These are phyloP conservation scores for Lachancea lanzarotensis DNA, from an alignment of 805 yeast genomes.

Conservation along the genomic window DNA sequence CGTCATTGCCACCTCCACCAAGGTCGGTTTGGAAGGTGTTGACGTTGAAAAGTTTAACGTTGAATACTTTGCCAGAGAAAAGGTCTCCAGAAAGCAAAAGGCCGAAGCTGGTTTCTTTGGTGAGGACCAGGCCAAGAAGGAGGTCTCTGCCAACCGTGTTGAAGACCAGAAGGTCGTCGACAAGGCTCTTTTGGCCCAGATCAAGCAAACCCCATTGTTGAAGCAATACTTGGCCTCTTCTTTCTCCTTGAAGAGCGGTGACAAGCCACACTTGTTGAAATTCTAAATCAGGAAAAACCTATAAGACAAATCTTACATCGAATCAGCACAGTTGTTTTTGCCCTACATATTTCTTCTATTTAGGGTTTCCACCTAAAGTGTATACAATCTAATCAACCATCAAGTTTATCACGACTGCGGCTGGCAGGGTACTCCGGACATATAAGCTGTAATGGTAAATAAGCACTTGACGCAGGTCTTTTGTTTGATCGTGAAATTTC, in stretches of 20 bases:
- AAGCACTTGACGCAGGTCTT: too few relatives aligned
- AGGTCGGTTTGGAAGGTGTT: conserved; percentile 70
- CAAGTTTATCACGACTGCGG: conserved; percentile 4
- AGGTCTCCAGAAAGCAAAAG: conserved; percentile 72
- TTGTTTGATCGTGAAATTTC: too few relatives aligned
- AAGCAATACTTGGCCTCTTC: conserved; percentile 93
- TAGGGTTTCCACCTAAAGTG: conserved; percentile 10
- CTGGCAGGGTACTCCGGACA: too few relatives aligned
- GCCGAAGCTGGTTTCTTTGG: conserved; percentile 91
- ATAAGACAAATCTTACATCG: conserved; percentile 61
- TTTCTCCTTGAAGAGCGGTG: conserved; percentile 97
- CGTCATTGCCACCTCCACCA: conserved; percentile 97
- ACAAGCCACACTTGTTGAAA: conserved; percentile 96
- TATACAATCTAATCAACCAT: conserved; percentile 11
- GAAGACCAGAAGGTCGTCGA: conserved; percentile 96
- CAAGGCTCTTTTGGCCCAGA: conserved; percentile 83
- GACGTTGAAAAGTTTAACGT: conserved; percentile 88
- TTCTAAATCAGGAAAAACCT: conserved; percentile 51
- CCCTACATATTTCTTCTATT: conserved; percentile 8
- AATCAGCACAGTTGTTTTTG: conserved; percentile 2
- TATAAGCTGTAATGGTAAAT: too few relatives aligned
- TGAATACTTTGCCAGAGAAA: conserved; percentile 95
- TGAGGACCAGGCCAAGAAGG: conserved; percentile 68
- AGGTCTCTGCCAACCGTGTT: conserved; percentile 86
- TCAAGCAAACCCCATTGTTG: conserved; percentile 95